Percentiles rank a stretch among this genome's conserved stretches.
These are phyloP conservation scores for Monsonia emarginata DNA, from an alignment of 441 rosid genomes.

Conservation along the genomic window DNA sequence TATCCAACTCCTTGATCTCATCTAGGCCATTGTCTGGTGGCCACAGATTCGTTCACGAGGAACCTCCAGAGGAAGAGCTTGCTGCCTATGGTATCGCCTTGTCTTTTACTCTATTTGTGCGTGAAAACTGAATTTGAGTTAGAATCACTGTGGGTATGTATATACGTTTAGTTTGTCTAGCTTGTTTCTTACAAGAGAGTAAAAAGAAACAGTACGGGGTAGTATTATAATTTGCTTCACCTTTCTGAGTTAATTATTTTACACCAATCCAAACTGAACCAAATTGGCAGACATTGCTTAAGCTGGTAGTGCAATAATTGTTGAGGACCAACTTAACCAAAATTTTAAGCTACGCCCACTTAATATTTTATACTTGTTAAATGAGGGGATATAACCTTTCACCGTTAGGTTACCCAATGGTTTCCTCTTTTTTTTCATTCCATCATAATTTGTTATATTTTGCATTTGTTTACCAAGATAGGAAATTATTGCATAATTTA, in stretches of 20 bases:
- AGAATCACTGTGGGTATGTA: not conserved
- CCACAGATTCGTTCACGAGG: constrained; percentile 32
- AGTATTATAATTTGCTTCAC: not conserved
- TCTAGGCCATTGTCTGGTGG: constrained; percentile 47
- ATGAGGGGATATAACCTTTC: not conserved
- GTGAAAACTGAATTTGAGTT: not conserved
- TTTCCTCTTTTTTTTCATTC: not conserved
- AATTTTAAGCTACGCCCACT: not conserved
- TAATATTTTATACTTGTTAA: not conserved
- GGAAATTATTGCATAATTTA: not conserved
- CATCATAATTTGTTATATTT: not conserved
- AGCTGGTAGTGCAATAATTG: not conserved
- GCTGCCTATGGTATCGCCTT: constrained; percentile 34
- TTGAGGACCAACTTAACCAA: not conserved
- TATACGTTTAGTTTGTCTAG: not conserved
- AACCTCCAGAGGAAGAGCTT: constrained; percentile 25
- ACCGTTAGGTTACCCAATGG: not conserved
- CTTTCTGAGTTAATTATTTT: not conserved
- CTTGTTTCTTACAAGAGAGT: not conserved
- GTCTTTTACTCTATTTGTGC: not conserved
- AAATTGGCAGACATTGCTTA: not conserved
- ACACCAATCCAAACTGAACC: not conserved
- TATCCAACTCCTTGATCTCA: constrained; percentile 54
- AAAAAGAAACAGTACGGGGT: not conserved
- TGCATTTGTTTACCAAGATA: not conserved